Percentiles rank a stretch among this genome's conserved stretches.
Conservation (phyloP, 2,329 filamentous ascomycete species). For the Penicillium sp. region DNA sequence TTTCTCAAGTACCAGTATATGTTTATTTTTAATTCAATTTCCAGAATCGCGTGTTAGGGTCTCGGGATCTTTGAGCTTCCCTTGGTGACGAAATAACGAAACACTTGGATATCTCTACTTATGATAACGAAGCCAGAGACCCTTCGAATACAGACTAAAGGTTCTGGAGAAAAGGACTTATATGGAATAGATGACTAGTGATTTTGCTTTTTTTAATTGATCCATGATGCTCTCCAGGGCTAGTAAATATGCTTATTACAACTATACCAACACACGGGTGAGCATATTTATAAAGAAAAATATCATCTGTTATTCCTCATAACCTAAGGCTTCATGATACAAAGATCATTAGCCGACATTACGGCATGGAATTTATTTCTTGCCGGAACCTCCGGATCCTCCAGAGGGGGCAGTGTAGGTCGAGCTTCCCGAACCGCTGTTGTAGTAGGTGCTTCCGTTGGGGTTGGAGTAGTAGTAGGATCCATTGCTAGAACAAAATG, state of each 20-base stretch:
- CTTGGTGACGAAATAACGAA: neutral
- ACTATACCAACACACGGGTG: neutral
- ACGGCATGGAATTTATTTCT: too few relatives aligned
- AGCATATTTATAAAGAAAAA: neutral
- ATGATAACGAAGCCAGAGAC: neutral
- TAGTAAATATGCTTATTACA: neutral
- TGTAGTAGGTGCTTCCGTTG: slow-evolving; percentile 67
- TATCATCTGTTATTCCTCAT: neutral
- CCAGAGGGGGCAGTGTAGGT: slow-evolving; percentile 57
- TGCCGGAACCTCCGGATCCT: neutral
- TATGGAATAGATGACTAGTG: neutral
- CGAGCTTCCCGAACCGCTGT: slow-evolving; percentile 56
- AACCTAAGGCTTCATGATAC: neutral
- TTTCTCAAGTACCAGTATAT: neutral
- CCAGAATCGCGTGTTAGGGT: neutral
- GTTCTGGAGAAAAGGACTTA: neutral
- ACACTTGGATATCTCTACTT: neutral
- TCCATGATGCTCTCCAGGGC: neutral
- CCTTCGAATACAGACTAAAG: neutral
- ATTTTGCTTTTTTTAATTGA: neutral
- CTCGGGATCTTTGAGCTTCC: neutral
- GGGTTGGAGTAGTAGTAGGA: slow-evolving; percentile 73
- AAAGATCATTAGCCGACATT: too few relatives aligned
- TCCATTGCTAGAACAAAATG: slow-evolving; percentile 49
- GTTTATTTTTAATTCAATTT: neutral